Conservation (phyloP, 306 rosid species). For the Ziziphus jujuba region DNA sequence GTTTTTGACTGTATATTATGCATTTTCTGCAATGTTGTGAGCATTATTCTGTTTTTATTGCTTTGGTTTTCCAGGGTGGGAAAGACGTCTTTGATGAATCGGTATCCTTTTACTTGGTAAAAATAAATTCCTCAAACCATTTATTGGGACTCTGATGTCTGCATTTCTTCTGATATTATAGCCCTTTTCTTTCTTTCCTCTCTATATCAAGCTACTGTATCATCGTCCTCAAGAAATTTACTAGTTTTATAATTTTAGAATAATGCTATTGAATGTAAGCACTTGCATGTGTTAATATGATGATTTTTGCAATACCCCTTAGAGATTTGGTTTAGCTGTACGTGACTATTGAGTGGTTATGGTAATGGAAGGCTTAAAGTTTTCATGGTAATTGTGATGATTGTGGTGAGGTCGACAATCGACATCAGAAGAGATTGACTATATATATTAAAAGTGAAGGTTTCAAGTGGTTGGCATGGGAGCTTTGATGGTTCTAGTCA, state of each 20-base stretch:
- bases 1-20: background rate
- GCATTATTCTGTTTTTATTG: constrained; percentile 9
- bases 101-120: constrained; percentile 54
- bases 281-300: background rate
- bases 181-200: background rate
- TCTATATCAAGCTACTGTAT: background rate
- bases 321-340: background rate
- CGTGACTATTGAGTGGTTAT: background rate
- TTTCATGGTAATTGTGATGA: background rate
- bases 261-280: background rate
- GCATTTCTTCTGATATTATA: background rate
- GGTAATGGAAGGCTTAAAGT: background rate
- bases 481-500: too few species aligned
- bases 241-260: background rate
- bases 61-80: constrained; percentile 73
- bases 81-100: constrained; percentile 87
- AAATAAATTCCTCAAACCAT: background rate
- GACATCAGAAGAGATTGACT: too few species aligned
- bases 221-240: background rate
- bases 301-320: background rate
- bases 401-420: background rate
- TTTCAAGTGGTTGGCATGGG: too few species aligned
- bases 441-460: too few species aligned
- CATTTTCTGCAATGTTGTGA: background rate
- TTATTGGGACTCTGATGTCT: background rate